A percentile compares a stretch with the other conserved stretches of the same genome.
Evolutionary conservation across 192 early-diverging fungal species (phyloP).

Genomic region (Rhizoclosmatium sp.): DNA sequence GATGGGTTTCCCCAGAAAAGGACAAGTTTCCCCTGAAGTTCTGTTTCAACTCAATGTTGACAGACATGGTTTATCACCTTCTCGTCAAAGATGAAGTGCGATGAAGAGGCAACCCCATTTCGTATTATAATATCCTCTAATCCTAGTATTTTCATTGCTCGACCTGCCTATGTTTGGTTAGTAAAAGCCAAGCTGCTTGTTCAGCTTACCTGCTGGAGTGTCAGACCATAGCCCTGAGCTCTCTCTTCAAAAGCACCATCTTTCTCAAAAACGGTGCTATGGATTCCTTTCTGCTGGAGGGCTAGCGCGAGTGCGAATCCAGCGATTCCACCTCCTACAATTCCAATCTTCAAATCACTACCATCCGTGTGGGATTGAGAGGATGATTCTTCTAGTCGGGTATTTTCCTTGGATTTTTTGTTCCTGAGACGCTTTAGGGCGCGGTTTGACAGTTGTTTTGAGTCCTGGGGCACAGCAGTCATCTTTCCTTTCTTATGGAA

Average conservation of each 20-base stretch:
- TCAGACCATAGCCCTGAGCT: conserved; percentile 37
- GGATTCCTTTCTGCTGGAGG: conserved; percentile 12
- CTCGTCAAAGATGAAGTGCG: conserved; percentile 34
- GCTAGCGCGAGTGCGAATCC: conserved; percentile 30
- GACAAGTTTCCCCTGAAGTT: conserved; percentile 4
- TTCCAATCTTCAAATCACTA: conserved; percentile 1
- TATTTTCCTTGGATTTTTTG: not conserved
- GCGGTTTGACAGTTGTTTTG: not conserved
- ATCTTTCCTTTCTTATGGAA: too few species aligned
- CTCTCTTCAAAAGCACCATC: conserved; percentile 18
- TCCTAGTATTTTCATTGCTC: conserved; percentile 28
- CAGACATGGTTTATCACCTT: not conserved
- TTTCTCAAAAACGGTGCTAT: conserved; percentile 21
- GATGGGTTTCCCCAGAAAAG: conserved; percentile 30
- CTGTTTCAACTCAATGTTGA: too few species aligned
- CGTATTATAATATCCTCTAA: conserved; percentile 4
- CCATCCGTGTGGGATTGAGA: too few species aligned
- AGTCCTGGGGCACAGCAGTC: not conserved
- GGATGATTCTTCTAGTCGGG: too few species aligned
- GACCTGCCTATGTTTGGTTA: conserved; percentile 17
- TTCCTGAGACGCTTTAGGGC: not conserved
- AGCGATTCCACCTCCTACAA: conserved; percentile 34
- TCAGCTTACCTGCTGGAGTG: conserved; percentile 33
- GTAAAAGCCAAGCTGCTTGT: not conserved
- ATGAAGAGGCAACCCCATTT: conserved; percentile 16